A percentile compares a stretch with the other conserved stretches of the same genome.
These are phyloP conservation scores for Tulasnella sp. DNA, from an alignment of 768 basidiomycete species.

Conservation along the genomic window DNA sequence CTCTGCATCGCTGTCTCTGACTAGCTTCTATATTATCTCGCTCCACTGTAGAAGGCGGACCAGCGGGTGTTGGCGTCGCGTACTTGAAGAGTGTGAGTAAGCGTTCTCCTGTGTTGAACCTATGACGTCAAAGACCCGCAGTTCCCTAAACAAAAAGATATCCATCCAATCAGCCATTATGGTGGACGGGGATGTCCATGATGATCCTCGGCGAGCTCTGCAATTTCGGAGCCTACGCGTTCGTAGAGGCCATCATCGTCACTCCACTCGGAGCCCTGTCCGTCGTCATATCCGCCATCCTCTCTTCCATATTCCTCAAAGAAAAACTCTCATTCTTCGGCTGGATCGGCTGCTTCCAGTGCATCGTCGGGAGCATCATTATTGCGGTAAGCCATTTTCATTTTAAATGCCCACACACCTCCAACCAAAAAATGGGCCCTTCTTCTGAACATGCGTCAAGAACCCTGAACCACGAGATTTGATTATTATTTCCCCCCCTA, in stretches of 20 bases:
- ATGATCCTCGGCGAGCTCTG: conserved; percentile 77
- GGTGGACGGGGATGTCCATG: conserved; percentile 93
- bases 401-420: no score
- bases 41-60: conserved; percentile 8
- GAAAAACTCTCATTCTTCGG: conserved; percentile 93
- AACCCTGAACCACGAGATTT: no score
- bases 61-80: conserved; percentile 75
- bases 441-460: no score
- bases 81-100: conserved; percentile 56
- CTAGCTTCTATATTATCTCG: background rate
- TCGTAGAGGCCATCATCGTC: conserved; percentile 86
- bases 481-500: background rate
- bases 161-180: conserved; percentile 33
- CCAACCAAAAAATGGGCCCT: no score
- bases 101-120: background rate
- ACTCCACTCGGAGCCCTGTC: conserved; percentile 94
- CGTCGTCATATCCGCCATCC: conserved; percentile 87
- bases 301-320: conserved; percentile 87
- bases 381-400: conserved; percentile 39
- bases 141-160: background rate
- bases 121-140: background rate
- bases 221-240: conserved; percentile 59
- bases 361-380: conserved; percentile 65
- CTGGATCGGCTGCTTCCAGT: conserved; percentile 90
- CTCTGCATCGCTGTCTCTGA: background rate